Evolutionary conservation across 2,329 filamentous ascomycete species (phyloP), one percentile per base, ranked within the genome.

Genomic region (Penicillium sp.): DNA sequence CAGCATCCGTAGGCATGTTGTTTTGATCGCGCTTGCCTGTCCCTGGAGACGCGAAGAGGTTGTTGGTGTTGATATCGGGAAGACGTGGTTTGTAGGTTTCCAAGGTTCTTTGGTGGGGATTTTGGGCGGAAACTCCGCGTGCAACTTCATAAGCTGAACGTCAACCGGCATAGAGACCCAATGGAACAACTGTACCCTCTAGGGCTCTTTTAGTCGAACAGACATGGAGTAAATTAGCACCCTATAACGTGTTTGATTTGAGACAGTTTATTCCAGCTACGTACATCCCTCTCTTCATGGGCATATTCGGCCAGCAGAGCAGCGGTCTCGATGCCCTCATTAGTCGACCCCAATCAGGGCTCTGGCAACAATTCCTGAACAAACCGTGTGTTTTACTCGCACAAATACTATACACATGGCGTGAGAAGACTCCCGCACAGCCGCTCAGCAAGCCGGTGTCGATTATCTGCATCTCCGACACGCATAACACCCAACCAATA

Each of bases 401-500:
- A 23, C 41, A 7, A 12, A 22, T 5, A 2, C 22, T 43, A 23
- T 43, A 43, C 22, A 43, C 4, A 6, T 43, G 41, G 41, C 12
- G 12, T 3, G 18, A 15, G 14, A 23, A 26, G 11, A 43, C 26
- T 3, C 41, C 41, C 0, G 22, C 12, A 1, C 14, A 20, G 20
- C 41, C 41, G 23, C 41, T 43, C 22, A 43, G 23, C 11, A 14
- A 43, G 6, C 41, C 41, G 14, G 41, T 43, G 11, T 43, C 41
- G 22, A 27, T 44, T 9, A 22, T 44, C 12, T 79, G 75, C 62
- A 68, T 80, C 31, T 80, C 78, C 6, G 77, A 80, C 58, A 80
- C 77, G 11, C 77, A 80, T 64, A 76, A 75, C 56, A 60, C 57
- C 15, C 67, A 69, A 9, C 73, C 71, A 4, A 49, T 53, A 1